Base-by-base conservation (phyloP, 2,329 filamentous ascomycete genomes). In the Nannizzia gypsea region DNA sequence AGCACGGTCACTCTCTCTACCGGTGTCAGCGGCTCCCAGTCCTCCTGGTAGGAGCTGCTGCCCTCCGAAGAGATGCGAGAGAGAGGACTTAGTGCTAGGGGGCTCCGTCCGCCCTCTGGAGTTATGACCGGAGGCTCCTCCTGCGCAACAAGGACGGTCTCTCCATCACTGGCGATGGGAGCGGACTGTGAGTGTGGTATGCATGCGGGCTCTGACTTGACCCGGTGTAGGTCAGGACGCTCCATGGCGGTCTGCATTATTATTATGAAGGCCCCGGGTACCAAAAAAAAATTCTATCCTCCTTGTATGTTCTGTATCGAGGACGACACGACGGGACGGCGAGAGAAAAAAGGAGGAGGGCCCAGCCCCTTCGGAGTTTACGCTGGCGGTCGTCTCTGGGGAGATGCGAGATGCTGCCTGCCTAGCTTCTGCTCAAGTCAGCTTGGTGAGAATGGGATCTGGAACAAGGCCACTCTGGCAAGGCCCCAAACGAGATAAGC, bases 1-100 rank as follows among this genome's bases (percentile, higher is more conserved):
- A 99, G 90, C 61, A 97, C 84, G 42, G 88, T 91, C 59, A 99
- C 79, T 57, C 90, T 88, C 72, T 99, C 93, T 24, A 96, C 78
- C 0, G 92, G 91, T 8, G 91, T 89, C 63, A 95, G 88, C 22
- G 84, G 80, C 63, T 95, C 90, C 82, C 89, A 93, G 70, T 92
- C 90, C 67, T 93, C 89, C 60, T 93, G 88, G 68, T 90, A 90
- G n/a, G 84, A 86, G 71, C 86, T 90, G 73, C 85, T 90, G 56
- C 83, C 85, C n/a, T 89, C 90, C 9, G 62, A 61, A 11, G 59
- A 61, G 59, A 88, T 87, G 61, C 90, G 83, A 6, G 90, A 95
- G 55, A 90, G 63, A 64, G 54, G 48, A 20, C 46, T 52, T 4
- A 58, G 56, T 38, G 52, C 55, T 20, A 38, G 59, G n/a, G 50